Conservation (phyloP, 257 asterid genomes). For the Solanum corneliomulleri region DNA sequence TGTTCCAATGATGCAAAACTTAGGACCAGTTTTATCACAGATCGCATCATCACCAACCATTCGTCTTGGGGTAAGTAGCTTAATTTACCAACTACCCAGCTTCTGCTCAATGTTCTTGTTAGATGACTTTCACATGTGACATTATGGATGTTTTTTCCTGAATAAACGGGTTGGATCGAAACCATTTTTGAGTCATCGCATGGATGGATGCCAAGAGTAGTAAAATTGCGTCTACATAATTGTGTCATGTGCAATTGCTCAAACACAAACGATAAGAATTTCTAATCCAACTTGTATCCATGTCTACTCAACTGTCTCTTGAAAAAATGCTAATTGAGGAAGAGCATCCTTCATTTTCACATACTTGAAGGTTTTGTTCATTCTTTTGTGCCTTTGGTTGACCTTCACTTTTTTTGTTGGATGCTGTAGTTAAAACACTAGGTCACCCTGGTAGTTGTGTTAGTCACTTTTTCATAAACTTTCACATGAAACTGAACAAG, state of each 20-base stretch:
- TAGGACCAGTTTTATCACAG: conserved; percentile 79
- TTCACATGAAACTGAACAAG: background rate
- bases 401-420: background rate
- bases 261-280: background rate
- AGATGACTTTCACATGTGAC: background rate
- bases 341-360: background rate
- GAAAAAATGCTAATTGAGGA: background rate
- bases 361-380: background rate
- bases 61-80: conserved; percentile 76
- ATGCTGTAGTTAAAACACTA: background rate
- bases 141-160: background rate
- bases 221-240: background rate
- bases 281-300: background rate
- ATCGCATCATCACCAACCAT: conserved; percentile 73
- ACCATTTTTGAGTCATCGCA: background rate
- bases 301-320: background rate
- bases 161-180: background rate
- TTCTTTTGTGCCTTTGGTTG: background rate
- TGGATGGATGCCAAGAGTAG: background rate
- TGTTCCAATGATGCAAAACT: conserved; percentile 72
- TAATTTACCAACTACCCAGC: background rate
- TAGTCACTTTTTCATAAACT: background rate
- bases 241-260: background rate
- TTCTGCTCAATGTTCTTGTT: background rate
- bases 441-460: background rate